Evolutionary conservation across 1,139 yeast species (phyloP).

Genomic region (Lizanozyma gosingica): DNA sequence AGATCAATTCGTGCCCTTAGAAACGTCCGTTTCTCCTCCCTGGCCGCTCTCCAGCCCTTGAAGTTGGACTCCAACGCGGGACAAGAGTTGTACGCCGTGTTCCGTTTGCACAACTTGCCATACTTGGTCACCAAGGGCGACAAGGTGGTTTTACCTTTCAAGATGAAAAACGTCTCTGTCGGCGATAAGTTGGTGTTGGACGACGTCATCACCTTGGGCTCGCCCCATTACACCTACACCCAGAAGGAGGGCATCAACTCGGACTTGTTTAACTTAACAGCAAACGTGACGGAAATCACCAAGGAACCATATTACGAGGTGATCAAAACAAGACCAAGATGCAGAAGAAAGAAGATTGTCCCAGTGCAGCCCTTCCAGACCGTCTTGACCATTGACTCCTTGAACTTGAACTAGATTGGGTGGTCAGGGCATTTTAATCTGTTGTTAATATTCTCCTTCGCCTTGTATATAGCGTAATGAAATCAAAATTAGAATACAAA

Average conservation of each 20-base stretch:
- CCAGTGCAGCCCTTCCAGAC: slow-evolving; percentile 39
- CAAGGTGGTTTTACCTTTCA: slow-evolving; percentile 66
- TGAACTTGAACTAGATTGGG: slow-evolving; percentile 24
- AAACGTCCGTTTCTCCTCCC: too few relatives aligned
- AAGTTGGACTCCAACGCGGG: slow-evolving; percentile 51
- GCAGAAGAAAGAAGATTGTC: slow-evolving; percentile 36
- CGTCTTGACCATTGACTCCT: slow-evolving; percentile 34
- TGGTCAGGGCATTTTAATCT: too few relatives aligned
- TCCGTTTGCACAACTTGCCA: slow-evolving; percentile 76
- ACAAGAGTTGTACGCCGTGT: slow-evolving; percentile 62
- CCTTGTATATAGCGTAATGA: too few relatives aligned
- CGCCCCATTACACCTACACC: slow-evolving; percentile 65
- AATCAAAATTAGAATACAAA: too few relatives aligned
- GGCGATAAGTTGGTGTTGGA: slow-evolving; percentile 72
- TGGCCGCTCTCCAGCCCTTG: slow-evolving; percentile 49
- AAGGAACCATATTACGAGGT: slow-evolving; percentile 39
- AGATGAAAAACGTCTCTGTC: slow-evolving; percentile 62
- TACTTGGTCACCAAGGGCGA: slow-evolving; percentile 92
- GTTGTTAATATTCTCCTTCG: too few relatives aligned
- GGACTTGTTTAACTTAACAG: slow-evolving; percentile 24
- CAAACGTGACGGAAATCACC: slow-evolving; percentile 37
- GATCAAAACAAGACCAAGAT: slow-evolving; percentile 34
- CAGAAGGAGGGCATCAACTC: slow-evolving; percentile 25
- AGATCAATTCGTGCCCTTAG: too few relatives aligned
- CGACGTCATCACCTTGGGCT: slow-evolving; percentile 76